These are phyloP conservation scores for Aspergillus heteromorphus DNA, from an alignment of 495 filamentous ascomycete genomes.

Conservation along the genomic window DNA sequence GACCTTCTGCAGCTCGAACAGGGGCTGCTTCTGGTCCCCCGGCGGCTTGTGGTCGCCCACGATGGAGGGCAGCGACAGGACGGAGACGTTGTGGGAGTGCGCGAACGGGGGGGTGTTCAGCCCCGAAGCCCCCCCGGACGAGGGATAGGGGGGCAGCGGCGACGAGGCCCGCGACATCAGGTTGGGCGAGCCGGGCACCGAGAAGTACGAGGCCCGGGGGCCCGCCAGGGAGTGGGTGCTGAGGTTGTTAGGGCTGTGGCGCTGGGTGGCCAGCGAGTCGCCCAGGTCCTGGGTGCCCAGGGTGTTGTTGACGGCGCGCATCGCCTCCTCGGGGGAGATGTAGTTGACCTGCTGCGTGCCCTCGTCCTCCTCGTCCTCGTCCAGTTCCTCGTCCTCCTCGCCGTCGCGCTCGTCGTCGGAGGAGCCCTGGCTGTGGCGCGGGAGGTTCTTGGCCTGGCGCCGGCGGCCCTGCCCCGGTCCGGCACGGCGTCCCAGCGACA, in stretches of 20 bases:
- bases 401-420: neutral
- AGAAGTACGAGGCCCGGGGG: conserved; percentile 5
- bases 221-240: conserved; percentile 1
- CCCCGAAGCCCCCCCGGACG: too few species aligned
- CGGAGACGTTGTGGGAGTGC: conserved; percentile 11
- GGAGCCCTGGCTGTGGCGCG: neutral
- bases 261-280: neutral
- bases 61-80: conserved; percentile 16
- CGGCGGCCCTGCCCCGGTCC: conserved; percentile 24
- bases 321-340: conserved; percentile 19
- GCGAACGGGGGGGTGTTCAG: neutral
- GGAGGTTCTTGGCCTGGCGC: conserved; percentile 6
- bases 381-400: neutral
- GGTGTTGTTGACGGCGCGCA: conserved; percentile 15
- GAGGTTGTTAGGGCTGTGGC: too few species aligned
- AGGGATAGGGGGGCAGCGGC: neutral
- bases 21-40: neutral
- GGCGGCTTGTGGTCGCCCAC: conserved; percentile 9
- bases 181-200: conserved; percentile 6
- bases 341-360: conserved; percentile 11
- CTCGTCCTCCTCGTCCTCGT: neutral
- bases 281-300: conserved; percentile 11
- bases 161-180: conserved; percentile 13
- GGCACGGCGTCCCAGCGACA: conserved; percentile 22
- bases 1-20: conserved; percentile 56